Conservation (phyloP, 2,329 filamentous ascomycete genomes). For the Teratosphaeria viscida region DNA sequence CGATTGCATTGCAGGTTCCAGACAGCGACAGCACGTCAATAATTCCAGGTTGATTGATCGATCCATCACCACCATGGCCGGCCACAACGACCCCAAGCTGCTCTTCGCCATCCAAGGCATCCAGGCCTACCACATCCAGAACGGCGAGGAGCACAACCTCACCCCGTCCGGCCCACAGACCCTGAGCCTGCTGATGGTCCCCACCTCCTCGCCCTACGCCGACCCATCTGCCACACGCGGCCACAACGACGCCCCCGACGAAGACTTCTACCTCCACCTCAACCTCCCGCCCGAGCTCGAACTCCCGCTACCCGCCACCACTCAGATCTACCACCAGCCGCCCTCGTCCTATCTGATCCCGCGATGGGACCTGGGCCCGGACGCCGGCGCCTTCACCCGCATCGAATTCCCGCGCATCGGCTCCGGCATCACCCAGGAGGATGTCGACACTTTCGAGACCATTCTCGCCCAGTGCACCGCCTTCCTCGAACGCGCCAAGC, state of each 20-base stretch:
- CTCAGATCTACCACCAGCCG: constrained; percentile 93
- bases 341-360: constrained; percentile 89
- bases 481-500: constrained; percentile 74
- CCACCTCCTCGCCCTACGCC: constrained; percentile 64
- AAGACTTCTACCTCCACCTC: constrained; percentile 95
- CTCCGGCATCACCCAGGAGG: constrained; percentile 71
- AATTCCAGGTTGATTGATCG: too few species aligned
- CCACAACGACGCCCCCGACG: constrained; percentile 50
- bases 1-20: neutral
- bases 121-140: constrained; percentile 78
- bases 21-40: neutral
- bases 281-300: constrained; percentile 92
- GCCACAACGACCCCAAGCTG: constrained; percentile 38
- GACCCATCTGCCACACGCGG: constrained; percentile 46
- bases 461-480: constrained; percentile 96
- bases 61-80: neutral
- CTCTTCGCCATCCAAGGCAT: constrained; percentile 65
- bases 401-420: constrained; percentile 76
- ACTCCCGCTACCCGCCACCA: constrained; percentile 83
- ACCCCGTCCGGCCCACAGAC: constrained; percentile 83
- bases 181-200: constrained; percentile 89
- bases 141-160: constrained; percentile 74
- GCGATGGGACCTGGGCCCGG: constrained; percentile 82
- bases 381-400: constrained; percentile 80
- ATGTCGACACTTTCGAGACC: constrained; percentile 92